Percentiles rank a stretch among this genome's conserved stretches.
Conservation (phyloP, 2,329 filamentous ascomycete genomes). For the Exophiala viscosa region DNA sequence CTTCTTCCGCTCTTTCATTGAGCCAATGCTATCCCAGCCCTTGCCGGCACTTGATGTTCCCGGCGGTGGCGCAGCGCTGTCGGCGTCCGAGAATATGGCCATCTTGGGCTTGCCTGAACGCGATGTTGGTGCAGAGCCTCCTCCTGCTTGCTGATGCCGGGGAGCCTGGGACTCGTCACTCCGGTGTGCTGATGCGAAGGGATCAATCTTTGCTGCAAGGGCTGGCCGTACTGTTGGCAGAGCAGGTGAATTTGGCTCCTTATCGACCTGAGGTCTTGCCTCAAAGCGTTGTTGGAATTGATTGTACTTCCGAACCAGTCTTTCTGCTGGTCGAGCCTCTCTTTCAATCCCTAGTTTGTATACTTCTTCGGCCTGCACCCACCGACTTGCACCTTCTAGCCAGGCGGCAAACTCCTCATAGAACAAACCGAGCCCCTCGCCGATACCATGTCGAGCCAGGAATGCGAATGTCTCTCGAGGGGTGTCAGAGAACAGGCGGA, state of each 20-base stretch:
- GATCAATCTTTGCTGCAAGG: conserved; percentile 79
- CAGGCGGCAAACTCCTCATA: conserved; percentile 97
- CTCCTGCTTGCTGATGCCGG: conserved; percentile 40
- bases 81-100: conserved; percentile 81
- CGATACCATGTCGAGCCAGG: conserved; percentile 80
- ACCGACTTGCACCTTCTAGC: conserved; percentile 79
- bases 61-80: conserved; percentile 55
- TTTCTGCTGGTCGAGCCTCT: conserved; percentile 76
- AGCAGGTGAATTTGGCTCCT: conserved; percentile 78
- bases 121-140: conserved; percentile 46
- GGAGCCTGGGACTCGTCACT: conserved; percentile 64
- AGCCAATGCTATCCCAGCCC: conserved; percentile 91
- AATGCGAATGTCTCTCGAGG: conserved; percentile 91
- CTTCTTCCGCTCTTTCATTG: conserved; percentile 83
- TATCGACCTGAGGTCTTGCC: conserved; percentile 57
- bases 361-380: conserved; percentile 89
- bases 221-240: conserved; percentile 78
- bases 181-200: conserved; percentile 60
- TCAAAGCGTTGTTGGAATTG: conserved; percentile 82
- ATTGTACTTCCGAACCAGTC: conserved; percentile 81
- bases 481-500: conserved; percentile 86
- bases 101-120: conserved; percentile 76
- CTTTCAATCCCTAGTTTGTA: conserved; percentile 85
- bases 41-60: conserved; percentile 54
- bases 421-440: conserved; percentile 81